These are phyloP conservation scores for Fraxinus excelsior DNA, from an alignment of 257 asterid species.

Conservation along the genomic window DNA sequence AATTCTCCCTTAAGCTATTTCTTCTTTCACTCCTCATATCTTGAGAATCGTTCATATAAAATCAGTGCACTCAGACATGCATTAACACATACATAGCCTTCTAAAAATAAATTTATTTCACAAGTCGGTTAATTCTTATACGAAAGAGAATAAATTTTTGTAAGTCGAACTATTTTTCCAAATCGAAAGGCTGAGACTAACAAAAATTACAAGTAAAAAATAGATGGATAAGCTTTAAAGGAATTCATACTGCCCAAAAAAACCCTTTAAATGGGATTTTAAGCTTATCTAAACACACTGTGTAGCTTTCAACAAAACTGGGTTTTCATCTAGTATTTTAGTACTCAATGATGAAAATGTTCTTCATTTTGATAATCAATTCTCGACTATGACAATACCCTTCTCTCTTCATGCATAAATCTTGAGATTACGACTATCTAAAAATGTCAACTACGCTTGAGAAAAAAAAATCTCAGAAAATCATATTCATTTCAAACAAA, in stretches of 20 bases:
- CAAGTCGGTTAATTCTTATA: neutral
- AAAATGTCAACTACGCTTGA: too few species aligned
- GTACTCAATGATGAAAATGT: neutral
- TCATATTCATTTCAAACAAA: constrained; percentile 1
- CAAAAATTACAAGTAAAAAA: too few species aligned
- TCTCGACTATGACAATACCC: neutral
- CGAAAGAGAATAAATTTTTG: neutral
- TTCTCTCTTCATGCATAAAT: neutral
- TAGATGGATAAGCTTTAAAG: too few species aligned
- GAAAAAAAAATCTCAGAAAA: constrained; percentile 7
- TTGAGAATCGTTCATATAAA: neutral
- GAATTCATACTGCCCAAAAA: too few species aligned
- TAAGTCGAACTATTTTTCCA: neutral
- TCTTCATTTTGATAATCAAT: neutral
- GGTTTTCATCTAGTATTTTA: too few species aligned
- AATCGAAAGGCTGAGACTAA: neutral
- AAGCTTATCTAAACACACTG: too few species aligned
- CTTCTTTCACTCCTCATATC: neutral
- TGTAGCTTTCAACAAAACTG: too few species aligned
- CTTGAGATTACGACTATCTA: too few species aligned
- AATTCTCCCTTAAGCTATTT: too few species aligned
- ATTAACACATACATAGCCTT: too few species aligned
- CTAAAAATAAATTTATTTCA: too few species aligned
- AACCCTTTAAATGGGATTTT: too few species aligned
- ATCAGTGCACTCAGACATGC: constrained; percentile 5